A percentile compares a stretch with the other conserved stretches of the same genome.
Evolutionary conservation across 1,284 basidiomycete genomes (phyloP).

Genomic region (Golubevia sp.): DNA sequence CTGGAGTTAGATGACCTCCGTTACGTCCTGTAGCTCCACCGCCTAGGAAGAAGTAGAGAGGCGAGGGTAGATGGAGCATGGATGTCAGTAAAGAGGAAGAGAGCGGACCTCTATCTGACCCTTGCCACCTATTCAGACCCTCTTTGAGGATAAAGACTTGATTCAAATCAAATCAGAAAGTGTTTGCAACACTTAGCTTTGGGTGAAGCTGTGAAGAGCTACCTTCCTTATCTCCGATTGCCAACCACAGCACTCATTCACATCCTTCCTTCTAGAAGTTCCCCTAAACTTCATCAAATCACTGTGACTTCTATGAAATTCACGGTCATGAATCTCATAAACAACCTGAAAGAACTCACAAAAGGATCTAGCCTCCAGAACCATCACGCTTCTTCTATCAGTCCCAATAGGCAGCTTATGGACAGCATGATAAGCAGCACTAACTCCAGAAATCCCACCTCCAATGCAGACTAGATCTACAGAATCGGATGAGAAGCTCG

Average conservation of each 20-base stretch:
- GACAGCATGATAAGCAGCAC: conserved; percentile 27
- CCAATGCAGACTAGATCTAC: conserved; percentile 28
- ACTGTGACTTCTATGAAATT: no score
- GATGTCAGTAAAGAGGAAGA: background rate
- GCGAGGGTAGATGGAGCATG: background rate
- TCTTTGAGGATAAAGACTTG: background rate
- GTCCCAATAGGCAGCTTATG: conserved; percentile 3
- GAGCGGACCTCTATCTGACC: no score
- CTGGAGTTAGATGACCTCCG: conserved; percentile 40
- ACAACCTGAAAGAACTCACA: no score
- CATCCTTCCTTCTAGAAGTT: no score
- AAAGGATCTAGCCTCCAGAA: conserved; percentile 33
- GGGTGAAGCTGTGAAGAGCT: no score
- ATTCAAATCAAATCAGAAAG: background rate
- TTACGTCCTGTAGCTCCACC: conserved; percentile 39
- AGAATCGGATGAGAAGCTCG: background rate
- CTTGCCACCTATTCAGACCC: no score
- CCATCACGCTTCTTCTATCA: conserved; percentile 6
- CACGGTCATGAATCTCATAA: background rate
- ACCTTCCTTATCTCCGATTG: no score
- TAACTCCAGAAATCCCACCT: conserved; percentile 32
- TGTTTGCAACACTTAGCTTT: background rate
- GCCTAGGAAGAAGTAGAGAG: conserved; percentile 3
- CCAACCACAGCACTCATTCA: no score
- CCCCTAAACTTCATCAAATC: no score